These are phyloP conservation scores for Trypanosoma cruzi DNA, from an alignment of 208 protist genomes.

Conservation along the genomic window DNA sequence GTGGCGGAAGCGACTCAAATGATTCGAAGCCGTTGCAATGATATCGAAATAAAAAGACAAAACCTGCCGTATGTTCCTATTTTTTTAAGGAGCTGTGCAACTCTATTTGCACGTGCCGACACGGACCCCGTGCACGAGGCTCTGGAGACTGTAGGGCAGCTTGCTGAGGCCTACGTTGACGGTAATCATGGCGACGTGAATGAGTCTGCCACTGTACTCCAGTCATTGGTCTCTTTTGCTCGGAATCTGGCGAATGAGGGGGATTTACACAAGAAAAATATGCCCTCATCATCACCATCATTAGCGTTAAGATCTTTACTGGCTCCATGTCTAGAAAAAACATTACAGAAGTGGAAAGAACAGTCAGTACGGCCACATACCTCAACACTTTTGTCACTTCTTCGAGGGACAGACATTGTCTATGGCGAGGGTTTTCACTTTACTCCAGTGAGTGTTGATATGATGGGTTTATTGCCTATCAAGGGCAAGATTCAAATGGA, in stretches of 20 bases:
- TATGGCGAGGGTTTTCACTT: slow-evolving; percentile 68
- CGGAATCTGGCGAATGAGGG: slow-evolving; percentile 1
- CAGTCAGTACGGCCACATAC: slow-evolving; percentile 35
- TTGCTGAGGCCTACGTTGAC: slow-evolving; percentile 49
- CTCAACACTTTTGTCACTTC: slow-evolving; percentile 61
- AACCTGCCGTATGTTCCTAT: slow-evolving; percentile 44
- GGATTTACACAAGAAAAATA: slow-evolving; percentile 9
- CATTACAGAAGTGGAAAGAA: slow-evolving; percentile 60
- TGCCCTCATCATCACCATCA: neutral
- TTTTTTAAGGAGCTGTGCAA: slow-evolving; percentile 67
- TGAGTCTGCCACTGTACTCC: slow-evolving; percentile 63
- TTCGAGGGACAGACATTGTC: slow-evolving; percentile 56
- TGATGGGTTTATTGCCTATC: slow-evolving; percentile 65
- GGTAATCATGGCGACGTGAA: slow-evolving; percentile 54
- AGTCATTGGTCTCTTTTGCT: slow-evolving; percentile 46
- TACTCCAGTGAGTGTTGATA: slow-evolving; percentile 49
- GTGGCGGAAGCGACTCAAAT: slow-evolving; percentile 49
- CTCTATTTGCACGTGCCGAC: slow-evolving; percentile 48
- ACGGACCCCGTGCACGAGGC: slow-evolving; percentile 43
- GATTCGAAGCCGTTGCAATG: slow-evolving; percentile 37
- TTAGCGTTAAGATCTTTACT: slow-evolving; percentile 15
- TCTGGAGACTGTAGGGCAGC: slow-evolving; percentile 34
- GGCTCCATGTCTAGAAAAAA: slow-evolving; percentile 36
- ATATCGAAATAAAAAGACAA: slow-evolving; percentile 17
- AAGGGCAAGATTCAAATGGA: slow-evolving; percentile 88